These are phyloP conservation scores for Adansonia digitata DNA, from an alignment of 345 rosid genomes.

Conservation along the genomic window DNA sequence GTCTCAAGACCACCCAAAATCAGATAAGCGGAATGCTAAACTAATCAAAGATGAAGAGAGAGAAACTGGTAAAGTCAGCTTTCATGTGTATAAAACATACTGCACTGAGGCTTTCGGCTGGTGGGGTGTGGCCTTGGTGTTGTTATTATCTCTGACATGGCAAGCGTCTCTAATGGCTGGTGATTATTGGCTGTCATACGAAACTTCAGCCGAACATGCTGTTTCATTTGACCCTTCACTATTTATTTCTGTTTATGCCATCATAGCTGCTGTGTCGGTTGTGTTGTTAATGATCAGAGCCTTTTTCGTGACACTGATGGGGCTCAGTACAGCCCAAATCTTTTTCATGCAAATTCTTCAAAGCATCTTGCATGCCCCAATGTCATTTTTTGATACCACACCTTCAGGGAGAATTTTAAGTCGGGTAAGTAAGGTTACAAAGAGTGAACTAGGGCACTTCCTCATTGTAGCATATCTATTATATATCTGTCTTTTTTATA, in stretches of 20 bases:
- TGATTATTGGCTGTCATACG: constrained; percentile 92
- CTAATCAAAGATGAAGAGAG: constrained; percentile 85
- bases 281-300: constrained; percentile 49
- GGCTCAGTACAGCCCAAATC: constrained; percentile 77
- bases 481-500: background rate
- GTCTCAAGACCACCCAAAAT: constrained; percentile 34
- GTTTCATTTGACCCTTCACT: constrained; percentile 42
- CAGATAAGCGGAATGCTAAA: constrained; percentile 50
- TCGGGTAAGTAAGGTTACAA: constrained; percentile 65
- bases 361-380: constrained; percentile 92
- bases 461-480: background rate
- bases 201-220: constrained; percentile 58
- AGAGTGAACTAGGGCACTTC: background rate
- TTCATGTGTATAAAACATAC: constrained; percentile 65
- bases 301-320: constrained; percentile 51
- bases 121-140: constrained; percentile 65
- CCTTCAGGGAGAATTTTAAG: constrained; percentile 95
- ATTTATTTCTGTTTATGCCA: constrained; percentile 60
- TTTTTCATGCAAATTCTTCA: constrained; percentile 67
- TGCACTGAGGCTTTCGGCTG: constrained; percentile 85
- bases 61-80: constrained; percentile 73
- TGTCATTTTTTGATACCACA: constrained; percentile 94
- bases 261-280: constrained; percentile 56
- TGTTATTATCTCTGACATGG: constrained; percentile 63
- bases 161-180: constrained; percentile 79